These are phyloP conservation scores for Carex littledalei DNA, from an alignment of 176 grass and related monocot genomes.

Conservation along the genomic window DNA sequence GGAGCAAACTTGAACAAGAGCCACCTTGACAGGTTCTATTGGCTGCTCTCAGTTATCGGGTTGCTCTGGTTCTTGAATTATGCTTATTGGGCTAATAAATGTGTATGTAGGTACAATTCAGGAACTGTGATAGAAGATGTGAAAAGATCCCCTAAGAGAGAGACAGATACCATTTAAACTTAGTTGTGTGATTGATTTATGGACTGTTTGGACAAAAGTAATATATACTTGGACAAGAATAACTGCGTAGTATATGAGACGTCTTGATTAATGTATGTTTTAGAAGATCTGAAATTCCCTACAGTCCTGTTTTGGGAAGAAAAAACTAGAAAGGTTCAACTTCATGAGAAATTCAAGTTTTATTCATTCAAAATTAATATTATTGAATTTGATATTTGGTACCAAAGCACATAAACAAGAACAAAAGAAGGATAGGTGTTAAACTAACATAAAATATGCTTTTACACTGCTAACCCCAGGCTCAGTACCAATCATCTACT, in stretches of 20 bases:
- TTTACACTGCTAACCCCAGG: background rate
- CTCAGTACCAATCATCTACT: background rate
- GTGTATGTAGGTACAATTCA: slow-evolving; percentile 39
- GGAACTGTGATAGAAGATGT: background rate
- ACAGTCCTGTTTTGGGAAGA: background rate
- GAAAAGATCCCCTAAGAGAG: slow-evolving; percentile 5
- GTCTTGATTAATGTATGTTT: background rate
- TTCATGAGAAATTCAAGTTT: background rate
- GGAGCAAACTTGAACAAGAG: slow-evolving; percentile 30
- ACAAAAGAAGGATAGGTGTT: background rate
- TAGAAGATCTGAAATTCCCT: background rate
- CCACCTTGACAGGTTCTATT: slow-evolving; percentile 60
- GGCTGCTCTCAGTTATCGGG: slow-evolving; percentile 44
- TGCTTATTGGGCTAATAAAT: slow-evolving; percentile 32
- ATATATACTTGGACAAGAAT: background rate
- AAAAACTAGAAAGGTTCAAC: background rate
- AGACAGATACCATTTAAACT: background rate
- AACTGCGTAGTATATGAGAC: background rate
- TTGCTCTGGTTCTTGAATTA: slow-evolving; percentile 36
- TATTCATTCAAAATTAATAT: slow-evolving; percentile 12
- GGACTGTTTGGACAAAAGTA: background rate
- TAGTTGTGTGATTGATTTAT: slow-evolving; percentile 3
- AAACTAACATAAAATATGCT: background rate
- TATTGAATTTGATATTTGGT: background rate
- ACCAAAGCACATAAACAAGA: background rate